Evolutionary conservation across 306 rosid species (phyloP), one percentile per base, ranked within the genome.

Genomic region (Trifolium fragiferum): DNA sequence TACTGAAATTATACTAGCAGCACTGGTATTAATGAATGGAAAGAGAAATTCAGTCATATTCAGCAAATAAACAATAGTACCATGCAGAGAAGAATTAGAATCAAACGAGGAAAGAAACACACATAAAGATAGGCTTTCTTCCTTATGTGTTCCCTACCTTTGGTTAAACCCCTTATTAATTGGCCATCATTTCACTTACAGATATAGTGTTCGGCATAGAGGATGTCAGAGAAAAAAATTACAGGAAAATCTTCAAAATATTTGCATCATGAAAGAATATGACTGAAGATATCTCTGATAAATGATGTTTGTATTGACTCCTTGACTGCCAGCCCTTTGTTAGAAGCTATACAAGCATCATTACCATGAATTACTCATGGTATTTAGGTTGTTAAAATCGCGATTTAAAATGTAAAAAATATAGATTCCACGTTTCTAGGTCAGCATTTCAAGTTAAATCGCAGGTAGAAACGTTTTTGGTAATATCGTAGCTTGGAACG

Each of bases 11-110:
- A 61, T 16, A 46, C 72, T 10, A 27, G 18, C 57, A 63, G 62
- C 50, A 44, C 53, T 7, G 43, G 35, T 68, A 47, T 58, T 62
- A 16, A 70, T 23, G 58, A 70, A 70, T 70, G 76, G 58, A 37
- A 53, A 23, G 51, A 54, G 14, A 59, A 62, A 62, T 47, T 23
- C 70, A 21, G 40, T 71, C 33, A n/a, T 70, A 21, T 70, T 61
- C 33, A 5, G 27, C 51, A 5, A 32, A 64, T 46, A 25, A 53
- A 27, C 54, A 63, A 21, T 25, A 15, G 21, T 20, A 41, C 54
- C 33, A 38, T 18, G 43, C 44, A 32, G 68, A 32, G 60, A 78
- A 63, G 50, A 40, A 62, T 25, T 62, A 38, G 14, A 61, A n/a
- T 33, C n/a, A 33, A 61, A 15, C 4, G 12, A 32, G 20, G 20